Evolutionary conservation across 2,329 filamentous ascomycete genomes (phyloP), one percentile per base, ranked within the genome.

Genomic region (Penicillium aurantiogriseum): DNA sequence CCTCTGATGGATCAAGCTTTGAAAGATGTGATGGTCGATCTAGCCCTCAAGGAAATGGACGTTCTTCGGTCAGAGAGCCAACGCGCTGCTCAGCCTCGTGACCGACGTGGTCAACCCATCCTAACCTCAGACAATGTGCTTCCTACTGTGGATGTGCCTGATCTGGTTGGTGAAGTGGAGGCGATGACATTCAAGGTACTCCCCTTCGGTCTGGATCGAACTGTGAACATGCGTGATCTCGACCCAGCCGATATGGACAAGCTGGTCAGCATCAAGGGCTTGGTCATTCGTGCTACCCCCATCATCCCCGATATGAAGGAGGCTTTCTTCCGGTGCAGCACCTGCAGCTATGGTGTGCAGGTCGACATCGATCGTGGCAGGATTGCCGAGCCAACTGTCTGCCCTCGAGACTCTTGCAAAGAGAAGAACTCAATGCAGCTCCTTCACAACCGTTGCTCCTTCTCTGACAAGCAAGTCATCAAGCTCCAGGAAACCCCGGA

Each of bases 281-380:
- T 99, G 17, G 94, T 99, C 59, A 99, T 99, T 69, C 88, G 94
- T 61, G 90, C 94, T 3, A 97, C 94, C 0, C 92, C 94, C 0
- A 90, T 99, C 63, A 97, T 99, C 63, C 94, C 94, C 0, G 94
- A 99, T 69, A 99, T 99, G 95, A 97, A 95, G 77, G 91, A 96
- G 72, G 94, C 94, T 0, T 97, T 96, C 78, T 99, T 99, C 85
- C 89, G 91, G 62, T 99, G 94, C 78, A 90, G 91, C 57, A 86
- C 93, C 27, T 99, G 94, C 77, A 91, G 92, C 69, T 91, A 97
- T 76, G 93, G 90, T 4, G 86, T 96, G 60, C 90, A 89, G 62
- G 91, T 97, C 54, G 89, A 92, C 56, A 89, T 99, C 68, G 94
- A 99, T 72, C 89, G 94, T 69, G 94, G 95, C 74, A 94, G 93